phyloP scores from a whole-genome alignment of 2,329 filamentous ascomycete genomes.

The Biscogniauxia sp. region DNA sequence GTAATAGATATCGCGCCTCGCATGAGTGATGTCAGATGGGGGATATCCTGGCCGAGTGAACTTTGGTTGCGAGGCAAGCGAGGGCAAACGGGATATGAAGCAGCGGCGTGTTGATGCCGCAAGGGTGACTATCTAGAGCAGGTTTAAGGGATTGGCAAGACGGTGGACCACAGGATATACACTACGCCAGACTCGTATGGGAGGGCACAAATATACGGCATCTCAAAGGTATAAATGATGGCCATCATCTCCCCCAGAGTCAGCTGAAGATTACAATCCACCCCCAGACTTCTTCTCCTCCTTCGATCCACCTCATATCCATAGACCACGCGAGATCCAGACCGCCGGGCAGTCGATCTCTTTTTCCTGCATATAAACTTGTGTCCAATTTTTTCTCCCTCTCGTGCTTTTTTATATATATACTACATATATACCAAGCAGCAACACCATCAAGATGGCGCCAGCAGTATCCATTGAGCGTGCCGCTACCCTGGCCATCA shows the following conservation, averaged over 20 bases:
- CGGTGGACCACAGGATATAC: not conserved
- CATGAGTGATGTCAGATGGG: slow-evolving; percentile 3
- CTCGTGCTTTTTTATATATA: not conserved
- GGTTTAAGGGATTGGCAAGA: not conserved
- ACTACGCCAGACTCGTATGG: not conserved
- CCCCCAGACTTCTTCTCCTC: not conserved
- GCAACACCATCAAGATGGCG: not conserved
- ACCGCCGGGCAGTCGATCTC: not conserved
- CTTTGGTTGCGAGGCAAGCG: not conserved
- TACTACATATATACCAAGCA: no score
- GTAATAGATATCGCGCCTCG: slow-evolving; percentile 1
- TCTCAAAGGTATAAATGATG: not conserved
- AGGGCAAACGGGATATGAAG: not conserved
- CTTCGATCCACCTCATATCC: not conserved
- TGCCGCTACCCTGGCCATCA: not conserved
- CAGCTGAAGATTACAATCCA: not conserved
- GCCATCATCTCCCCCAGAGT: not conserved
- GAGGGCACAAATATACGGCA: not conserved
- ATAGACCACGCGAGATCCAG: not conserved
- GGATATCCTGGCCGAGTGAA: not conserved
- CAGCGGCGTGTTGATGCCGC: not conserved
- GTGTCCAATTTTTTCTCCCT: not conserved
- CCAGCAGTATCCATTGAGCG: not conserved
- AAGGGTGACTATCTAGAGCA: not conserved
- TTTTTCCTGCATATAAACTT: not conserved